Percentiles rank a stretch among this genome's conserved stretches.
These are phyloP conservation scores for Schizophyllum commune DNA, from an alignment of 1,284 basidiomycete species.

Conservation along the genomic window DNA sequence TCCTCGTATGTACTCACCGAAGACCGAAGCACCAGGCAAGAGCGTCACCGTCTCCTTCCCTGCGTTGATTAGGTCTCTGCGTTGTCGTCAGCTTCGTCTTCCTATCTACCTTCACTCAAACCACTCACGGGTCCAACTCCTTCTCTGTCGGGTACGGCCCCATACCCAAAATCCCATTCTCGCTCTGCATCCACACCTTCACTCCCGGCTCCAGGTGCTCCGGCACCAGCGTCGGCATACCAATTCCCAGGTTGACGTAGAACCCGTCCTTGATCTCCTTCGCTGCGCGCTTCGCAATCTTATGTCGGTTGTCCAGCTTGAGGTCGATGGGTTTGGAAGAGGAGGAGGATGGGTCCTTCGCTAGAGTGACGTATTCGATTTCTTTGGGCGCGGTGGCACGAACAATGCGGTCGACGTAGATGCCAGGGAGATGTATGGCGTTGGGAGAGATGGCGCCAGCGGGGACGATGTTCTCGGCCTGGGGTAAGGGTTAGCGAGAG, in stretches of 20 bases:
- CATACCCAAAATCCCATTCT: slow-evolving; percentile 95
- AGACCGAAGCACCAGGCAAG: slow-evolving; percentile 86
- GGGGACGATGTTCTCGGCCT: slow-evolving; percentile 92
- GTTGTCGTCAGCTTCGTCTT: slow-evolving; percentile 6
- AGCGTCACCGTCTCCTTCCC: slow-evolving; percentile 95
- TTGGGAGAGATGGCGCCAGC: slow-evolving; percentile 80
- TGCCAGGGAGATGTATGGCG: slow-evolving; percentile 78
- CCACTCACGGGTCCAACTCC: slow-evolving; percentile 79
- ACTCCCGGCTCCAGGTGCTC: slow-evolving; percentile 73
- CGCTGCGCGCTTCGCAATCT: slow-evolving; percentile 82
- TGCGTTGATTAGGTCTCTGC: slow-evolving; percentile 87
- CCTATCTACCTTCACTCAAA: background rate
- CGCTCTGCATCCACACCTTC: slow-evolving; percentile 89
- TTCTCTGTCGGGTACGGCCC: slow-evolving; percentile 87
- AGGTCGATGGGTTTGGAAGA: background rate
- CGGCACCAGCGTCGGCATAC: slow-evolving; percentile 93
- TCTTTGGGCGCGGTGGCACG: slow-evolving; percentile 71
- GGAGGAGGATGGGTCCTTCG: slow-evolving; percentile 27
- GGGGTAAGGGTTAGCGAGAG: background rate
- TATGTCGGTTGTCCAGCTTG: slow-evolving; percentile 39
- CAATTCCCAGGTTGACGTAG: slow-evolving; percentile 76
- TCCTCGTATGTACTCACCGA: slow-evolving; percentile 45
- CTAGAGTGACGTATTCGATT: slow-evolving; percentile 74
- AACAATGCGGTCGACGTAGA: slow-evolving; percentile 86
- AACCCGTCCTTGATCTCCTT: slow-evolving; percentile 88